phyloP scores from a whole-genome alignment of 805 yeast species.

The Metschnikowia orientalis region DNA sequence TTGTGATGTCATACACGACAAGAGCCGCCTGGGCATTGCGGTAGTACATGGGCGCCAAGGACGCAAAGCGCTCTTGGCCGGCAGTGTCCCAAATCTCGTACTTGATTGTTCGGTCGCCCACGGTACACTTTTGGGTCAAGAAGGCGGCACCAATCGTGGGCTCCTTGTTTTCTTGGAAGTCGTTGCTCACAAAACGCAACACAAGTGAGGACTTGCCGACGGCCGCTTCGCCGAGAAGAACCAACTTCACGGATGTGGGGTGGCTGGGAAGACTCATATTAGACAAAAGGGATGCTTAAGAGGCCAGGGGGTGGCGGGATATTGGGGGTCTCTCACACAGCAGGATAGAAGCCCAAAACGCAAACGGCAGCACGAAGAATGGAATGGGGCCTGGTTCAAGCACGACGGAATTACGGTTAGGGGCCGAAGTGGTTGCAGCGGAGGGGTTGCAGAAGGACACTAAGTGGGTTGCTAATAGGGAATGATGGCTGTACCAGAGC shows the following conservation, averaged over 20 bases:
- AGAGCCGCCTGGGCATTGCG: slow-evolving; percentile 77
- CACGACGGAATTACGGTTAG: too few species aligned
- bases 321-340: too few species aligned
- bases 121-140: slow-evolving; percentile 59
- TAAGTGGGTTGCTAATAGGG: slow-evolving; percentile 4
- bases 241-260: slow-evolving; percentile 49
- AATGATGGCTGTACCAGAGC: slow-evolving; percentile 3
- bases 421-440: too few species aligned
- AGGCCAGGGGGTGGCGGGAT: too few species aligned
- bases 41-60: slow-evolving; percentile 80
- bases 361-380: too few species aligned
- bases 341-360: too few species aligned
- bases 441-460: too few species aligned
- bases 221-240: slow-evolving; percentile 75
- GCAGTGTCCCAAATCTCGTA: slow-evolving; percentile 87
- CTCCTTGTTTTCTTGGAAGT: slow-evolving; percentile 68
- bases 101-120: slow-evolving; percentile 54
- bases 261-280: slow-evolving; percentile 13
- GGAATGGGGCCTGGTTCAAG: too few species aligned
- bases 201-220: slow-evolving; percentile 75
- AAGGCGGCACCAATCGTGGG: slow-evolving; percentile 87
- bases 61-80: slow-evolving; percentile 76
- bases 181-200: slow-evolving; percentile 66
- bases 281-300: too few species aligned
- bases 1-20: slow-evolving; percentile 73